phyloP scores from a whole-genome alignment of 768 basidiomycete genomes.

The Mycena metata region DNA sequence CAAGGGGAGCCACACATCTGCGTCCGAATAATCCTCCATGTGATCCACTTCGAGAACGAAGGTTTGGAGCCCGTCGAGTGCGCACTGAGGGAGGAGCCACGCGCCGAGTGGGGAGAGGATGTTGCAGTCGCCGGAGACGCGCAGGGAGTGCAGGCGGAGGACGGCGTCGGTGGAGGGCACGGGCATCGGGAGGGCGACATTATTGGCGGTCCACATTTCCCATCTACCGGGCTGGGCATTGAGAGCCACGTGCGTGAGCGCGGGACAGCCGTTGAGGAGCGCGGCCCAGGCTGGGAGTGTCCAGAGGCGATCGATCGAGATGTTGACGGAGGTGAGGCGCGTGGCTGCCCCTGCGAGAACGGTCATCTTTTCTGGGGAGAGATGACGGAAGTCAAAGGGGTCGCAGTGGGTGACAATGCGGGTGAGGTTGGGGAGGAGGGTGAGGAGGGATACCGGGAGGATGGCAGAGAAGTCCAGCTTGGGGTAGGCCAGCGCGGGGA shows the following conservation, averaged over 20 bases:
- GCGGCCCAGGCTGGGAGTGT: constrained; percentile 28
- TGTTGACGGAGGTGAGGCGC: constrained; percentile 19
- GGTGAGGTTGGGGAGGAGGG: constrained; percentile 16
- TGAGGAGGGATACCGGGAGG: constrained; percentile 21
- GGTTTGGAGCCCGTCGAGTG: constrained; percentile 16
- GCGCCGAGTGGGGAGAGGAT: constrained; percentile 21
- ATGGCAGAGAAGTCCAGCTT: not conserved
- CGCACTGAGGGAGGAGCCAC: constrained; percentile 31
- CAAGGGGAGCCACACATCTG: constrained; percentile 14
- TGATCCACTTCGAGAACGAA: constrained; percentile 27
- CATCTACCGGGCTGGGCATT: constrained; percentile 1
- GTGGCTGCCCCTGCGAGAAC: constrained; percentile 1
- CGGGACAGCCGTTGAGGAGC: constrained; percentile 32
- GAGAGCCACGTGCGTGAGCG: constrained; percentile 9
- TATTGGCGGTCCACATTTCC: constrained; percentile 11
- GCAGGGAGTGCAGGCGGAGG: constrained; percentile 24
- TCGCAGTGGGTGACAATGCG: constrained; percentile 28
- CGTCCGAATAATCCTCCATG: constrained; percentile 22
- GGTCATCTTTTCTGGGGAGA: not conserved
- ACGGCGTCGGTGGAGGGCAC: not conserved
- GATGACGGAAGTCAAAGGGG: constrained; percentile 33
- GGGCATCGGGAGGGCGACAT: not conserved
- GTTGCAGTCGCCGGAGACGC: constrained; percentile 27
- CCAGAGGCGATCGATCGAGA: constrained; percentile 24
- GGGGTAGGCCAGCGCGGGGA: too few relatives aligned